These are phyloP conservation scores for Tothia fuscella DNA, from an alignment of 2,329 filamentous ascomycete species.

Conservation along the genomic window DNA sequence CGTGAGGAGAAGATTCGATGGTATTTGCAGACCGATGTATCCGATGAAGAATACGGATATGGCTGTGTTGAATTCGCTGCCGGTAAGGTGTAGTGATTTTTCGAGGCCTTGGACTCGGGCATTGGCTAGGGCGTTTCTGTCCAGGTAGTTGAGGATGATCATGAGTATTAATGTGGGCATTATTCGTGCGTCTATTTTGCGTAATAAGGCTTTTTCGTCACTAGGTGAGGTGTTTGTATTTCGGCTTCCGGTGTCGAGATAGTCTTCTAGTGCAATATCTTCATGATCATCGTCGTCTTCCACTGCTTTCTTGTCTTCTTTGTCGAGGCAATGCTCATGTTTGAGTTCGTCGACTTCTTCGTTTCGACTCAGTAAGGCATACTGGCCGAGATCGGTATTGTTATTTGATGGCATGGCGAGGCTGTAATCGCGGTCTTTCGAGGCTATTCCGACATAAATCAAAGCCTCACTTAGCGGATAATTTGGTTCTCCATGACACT, in stretches of 20 bases:
- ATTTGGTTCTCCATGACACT: too few species aligned
- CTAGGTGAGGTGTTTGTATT: neutral
- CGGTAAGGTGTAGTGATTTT: constrained; percentile 40
- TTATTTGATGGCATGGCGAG: too few species aligned
- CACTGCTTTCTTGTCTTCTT: neutral
- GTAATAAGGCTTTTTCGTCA: neutral
- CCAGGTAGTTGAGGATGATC: constrained; percentile 25
- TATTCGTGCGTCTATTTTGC: neutral
- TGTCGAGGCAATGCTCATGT: too few species aligned
- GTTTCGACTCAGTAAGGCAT: neutral
- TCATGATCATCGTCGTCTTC: neutral
- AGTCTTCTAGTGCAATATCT: too few species aligned
- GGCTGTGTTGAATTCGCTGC: constrained; percentile 48
- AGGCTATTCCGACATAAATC: too few species aligned
- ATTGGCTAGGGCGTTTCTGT: constrained; percentile 53
- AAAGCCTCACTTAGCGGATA: too few species aligned
- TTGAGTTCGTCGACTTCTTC: neutral
- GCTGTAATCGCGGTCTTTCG: too few species aligned
- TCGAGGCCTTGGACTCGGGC: constrained; percentile 52
- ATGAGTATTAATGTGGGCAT: constrained; percentile 2
- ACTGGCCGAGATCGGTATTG: neutral
- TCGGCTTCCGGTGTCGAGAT: neutral
- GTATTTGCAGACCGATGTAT: constrained; percentile 15
- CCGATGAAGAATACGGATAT: too few species aligned
- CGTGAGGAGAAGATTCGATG: constrained; percentile 27